Base-by-base conservation (phyloP, 371 early-diverging fungal genomes). In the Paraphysoderma sedebokerense region DNA sequence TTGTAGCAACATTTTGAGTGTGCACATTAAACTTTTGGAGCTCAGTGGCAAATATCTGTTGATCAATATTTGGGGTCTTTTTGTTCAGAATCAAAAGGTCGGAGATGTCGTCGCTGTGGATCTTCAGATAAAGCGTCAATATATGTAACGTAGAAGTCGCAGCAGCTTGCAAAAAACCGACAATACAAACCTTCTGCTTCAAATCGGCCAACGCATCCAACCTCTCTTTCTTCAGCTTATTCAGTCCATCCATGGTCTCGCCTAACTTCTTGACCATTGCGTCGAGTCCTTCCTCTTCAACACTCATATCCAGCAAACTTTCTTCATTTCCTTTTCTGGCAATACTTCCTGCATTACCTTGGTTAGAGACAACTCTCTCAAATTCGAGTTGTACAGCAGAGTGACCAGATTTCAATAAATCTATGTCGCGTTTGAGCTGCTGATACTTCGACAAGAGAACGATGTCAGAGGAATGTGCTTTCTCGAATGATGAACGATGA, bases 21-120 rank as follows among this genome's bases (percentile, higher is more conserved):
- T n/a, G n/a, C n/a, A n/a, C n/a, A n/a, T n/a, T n/a, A n/a, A 78
- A 96, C 62, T 96, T 96, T 54, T 81, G 81, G 29, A 96, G 67
- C 55, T 96, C 91, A 44, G 77, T 62, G 3, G 79, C 74, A 71
- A 93, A 92, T 9, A 96, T 66, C 46, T 88, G 82, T 30, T 74
- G 75, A 52, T 89, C 90, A 9, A 79, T 72, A 45, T 81, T 77
- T 11, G 68, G 60, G 1, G 61, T 57, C 55, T 76, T 79, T 49
- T 82, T 84, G 68, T 88, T 87, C 6, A 86, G 49, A 39, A 93
- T 72, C 50, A 96, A 60, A 8, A 82, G 46, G 17, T 77, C 68
- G 9, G 87, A 81, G 33, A 93, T 92, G 55, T 96, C 95, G 59
- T 93, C 95, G 47, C 83, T 65, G 44, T 78, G 74, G 0, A 82